Percentiles rank a stretch among this genome's conserved stretches.
These are phyloP conservation scores for Fermentozyma sake DNA, from an alignment of 1,139 yeast species.

Conservation along the genomic window DNA sequence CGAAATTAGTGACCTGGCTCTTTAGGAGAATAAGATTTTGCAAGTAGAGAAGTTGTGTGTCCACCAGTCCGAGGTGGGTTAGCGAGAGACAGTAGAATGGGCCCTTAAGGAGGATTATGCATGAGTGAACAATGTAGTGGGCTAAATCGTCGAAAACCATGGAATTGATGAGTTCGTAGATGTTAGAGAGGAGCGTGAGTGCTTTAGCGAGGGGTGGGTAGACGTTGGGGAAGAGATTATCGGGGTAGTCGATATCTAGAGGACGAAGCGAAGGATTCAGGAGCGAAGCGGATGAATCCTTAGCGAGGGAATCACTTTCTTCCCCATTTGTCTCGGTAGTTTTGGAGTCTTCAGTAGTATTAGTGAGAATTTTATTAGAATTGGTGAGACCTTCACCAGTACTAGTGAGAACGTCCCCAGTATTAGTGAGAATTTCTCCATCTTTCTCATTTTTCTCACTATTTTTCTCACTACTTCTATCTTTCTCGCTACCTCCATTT, in stretches of 20 bases:
- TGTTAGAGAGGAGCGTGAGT: slow-evolving; percentile 65
- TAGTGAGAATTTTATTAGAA: too few relatives aligned
- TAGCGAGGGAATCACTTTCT: too few relatives aligned
- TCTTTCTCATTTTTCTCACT: slow-evolving; percentile 2
- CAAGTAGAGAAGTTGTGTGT: slow-evolving; percentile 63
- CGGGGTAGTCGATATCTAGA: slow-evolving; percentile 32
- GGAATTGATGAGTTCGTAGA: slow-evolving; percentile 73
- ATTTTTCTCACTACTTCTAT: not conserved
- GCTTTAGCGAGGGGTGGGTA: slow-evolving; percentile 77
- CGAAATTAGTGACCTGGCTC: slow-evolving; percentile 71
- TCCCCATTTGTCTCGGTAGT: too few relatives aligned
- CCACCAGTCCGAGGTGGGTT: slow-evolving; percentile 43
- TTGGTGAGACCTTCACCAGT: too few relatives aligned
- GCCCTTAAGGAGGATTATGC: slow-evolving; percentile 53
- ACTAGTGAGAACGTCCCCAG: too few relatives aligned
- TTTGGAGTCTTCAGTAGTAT: too few relatives aligned
- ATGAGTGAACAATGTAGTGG: slow-evolving; percentile 78
- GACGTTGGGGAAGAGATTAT: slow-evolving; percentile 45
- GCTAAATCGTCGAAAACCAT: slow-evolving; percentile 86
- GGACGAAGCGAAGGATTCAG: too few relatives aligned
- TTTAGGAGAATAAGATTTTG: slow-evolving; percentile 69
- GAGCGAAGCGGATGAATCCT: too few relatives aligned
- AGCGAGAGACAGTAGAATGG: slow-evolving; percentile 43
- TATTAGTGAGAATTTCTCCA: slow-evolving; percentile 1
- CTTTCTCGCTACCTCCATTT: slow-evolving; percentile 1